A percentile compares a stretch with the other conserved stretches of the same genome.
Conservation (phyloP, 345 rosid genomes). For the Linum usitatissimum region DNA sequence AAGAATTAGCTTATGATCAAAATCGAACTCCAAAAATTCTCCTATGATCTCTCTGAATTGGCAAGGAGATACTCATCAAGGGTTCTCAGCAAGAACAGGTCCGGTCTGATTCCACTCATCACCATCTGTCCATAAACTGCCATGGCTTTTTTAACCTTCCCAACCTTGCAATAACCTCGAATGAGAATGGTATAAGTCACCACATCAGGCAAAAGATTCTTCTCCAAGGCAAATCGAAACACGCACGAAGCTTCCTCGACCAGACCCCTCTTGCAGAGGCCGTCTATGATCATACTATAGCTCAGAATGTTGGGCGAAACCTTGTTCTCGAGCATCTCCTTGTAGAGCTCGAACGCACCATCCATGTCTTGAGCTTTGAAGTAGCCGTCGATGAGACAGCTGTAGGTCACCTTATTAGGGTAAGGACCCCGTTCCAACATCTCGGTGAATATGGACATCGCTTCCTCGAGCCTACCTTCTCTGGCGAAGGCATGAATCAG, state of each 20-base stretch:
- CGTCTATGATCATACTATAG: conserved; percentile 40
- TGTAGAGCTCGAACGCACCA: conserved; percentile 32
- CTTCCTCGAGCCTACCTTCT: conserved; percentile 34
- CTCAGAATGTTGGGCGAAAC: conserved; percentile 37
- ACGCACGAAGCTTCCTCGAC: conserved; percentile 29
- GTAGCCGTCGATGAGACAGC: conserved; percentile 38
- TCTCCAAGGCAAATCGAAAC: conserved; percentile 28
- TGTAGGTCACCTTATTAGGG: conserved; percentile 39
- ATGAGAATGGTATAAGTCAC: conserved; percentile 37
- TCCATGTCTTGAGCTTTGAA: conserved; percentile 28
- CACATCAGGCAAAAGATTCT: conserved; percentile 34
- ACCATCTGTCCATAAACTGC: conserved; percentile 31
- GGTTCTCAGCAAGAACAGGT: conserved; percentile 23
- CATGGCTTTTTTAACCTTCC: conserved; percentile 34
- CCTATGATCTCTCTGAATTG: too few species aligned
- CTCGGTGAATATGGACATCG: conserved; percentile 24
- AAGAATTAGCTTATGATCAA: neutral
- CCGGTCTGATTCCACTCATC: conserved; percentile 30
- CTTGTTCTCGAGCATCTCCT: conserved; percentile 37
- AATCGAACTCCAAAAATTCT: neutral
- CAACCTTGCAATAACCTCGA: conserved; percentile 39
- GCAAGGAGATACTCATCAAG: conserved; percentile 26
- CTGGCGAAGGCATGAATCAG: conserved; percentile 39
- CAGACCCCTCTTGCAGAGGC: conserved; percentile 37
- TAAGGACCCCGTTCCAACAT: conserved; percentile 31